A percentile compares a stretch with the other conserved stretches of the same genome.
Conservation (phyloP, 805 yeast genomes). For the Wickerhamomyces sydowiorum region DNA sequence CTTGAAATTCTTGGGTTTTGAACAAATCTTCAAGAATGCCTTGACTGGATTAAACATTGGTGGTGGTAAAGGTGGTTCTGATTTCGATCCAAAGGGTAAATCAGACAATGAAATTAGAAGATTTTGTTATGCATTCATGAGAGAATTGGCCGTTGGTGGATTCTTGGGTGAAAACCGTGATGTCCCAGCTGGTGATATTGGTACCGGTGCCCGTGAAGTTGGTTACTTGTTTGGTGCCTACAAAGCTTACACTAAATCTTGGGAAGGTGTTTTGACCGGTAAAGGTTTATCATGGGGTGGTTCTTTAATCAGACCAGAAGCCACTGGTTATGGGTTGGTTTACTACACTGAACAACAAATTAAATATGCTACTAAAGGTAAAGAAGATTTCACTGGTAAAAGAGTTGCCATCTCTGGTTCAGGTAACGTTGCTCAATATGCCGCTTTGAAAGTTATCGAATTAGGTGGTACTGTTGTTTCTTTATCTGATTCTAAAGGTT, state of each 20-base stretch:
- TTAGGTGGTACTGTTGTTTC: slow-evolving; percentile 94
- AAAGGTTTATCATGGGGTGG: slow-evolving; percentile 99
- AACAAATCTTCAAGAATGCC: slow-evolving; percentile 98
- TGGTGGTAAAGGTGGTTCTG: slow-evolving; percentile 99
- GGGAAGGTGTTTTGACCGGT: slow-evolving; percentile 98
- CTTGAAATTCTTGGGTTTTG: slow-evolving; percentile 94
- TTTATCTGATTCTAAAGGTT: slow-evolving; percentile 91
- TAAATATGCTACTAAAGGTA: slow-evolving; percentile 84
- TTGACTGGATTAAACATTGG: slow-evolving; percentile 97
- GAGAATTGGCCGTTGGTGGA: slow-evolving; percentile 69
- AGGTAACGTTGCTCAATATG: slow-evolving; percentile 99
- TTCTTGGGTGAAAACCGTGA: slow-evolving; percentile 97
- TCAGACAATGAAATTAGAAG: slow-evolving; percentile 92
- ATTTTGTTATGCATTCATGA: slow-evolving; percentile 94
- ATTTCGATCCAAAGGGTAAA: slow-evolving; percentile 95
- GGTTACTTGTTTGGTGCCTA: slow-evolving; percentile 94
- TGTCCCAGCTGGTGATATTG: slow-evolving; percentile 99
- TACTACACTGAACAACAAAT: slow-evolving; percentile 98
- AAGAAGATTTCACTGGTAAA: slow-evolving; percentile 88
- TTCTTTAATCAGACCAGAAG: slow-evolving; percentile 97
- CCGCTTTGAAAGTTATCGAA: slow-evolving; percentile 95
- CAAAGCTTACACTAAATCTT: slow-evolving; percentile 84
- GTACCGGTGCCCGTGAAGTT: slow-evolving; percentile 79
- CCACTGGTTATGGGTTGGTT: slow-evolving; percentile 96
- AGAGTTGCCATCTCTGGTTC: slow-evolving; percentile 96